Base-by-base conservation (phyloP, 345 rosid genomes). In the Viola odorata region DNA sequence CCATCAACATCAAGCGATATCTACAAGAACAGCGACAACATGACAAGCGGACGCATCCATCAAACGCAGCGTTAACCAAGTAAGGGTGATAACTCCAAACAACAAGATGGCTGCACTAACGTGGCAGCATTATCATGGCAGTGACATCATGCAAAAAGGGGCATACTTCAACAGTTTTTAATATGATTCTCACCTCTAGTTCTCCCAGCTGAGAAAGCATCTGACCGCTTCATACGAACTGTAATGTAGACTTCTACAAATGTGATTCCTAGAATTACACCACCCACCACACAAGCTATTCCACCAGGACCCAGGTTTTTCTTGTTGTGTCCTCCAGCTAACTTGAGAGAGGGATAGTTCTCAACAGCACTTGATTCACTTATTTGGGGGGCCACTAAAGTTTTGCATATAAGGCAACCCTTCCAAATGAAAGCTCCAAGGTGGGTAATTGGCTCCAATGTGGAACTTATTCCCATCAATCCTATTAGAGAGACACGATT, bases 381-480 rank as follows among this genome's bases (percentile, higher is more conserved):
- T 14, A 84, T 75, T n/a, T 64, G 90, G 95, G 39, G 76, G 89
- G 56, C 75, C 76, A 62, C 69, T 81, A 57, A 83, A 77, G 66
- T 87, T 87, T 58, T 80, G 67, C 37, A 54, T 58, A 64, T 57
- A 16, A 2, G 87, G 81, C 64, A 63, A 63, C 66, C 63, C 76
- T 14, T 74, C 80, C 77, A 70, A 74, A 54, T 97, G 97, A 73
- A 83, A 80, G 45, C 68, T 74, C 99, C 99, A 94, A 5, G 96
- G 84, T 50, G 86, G 83, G 68, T 84, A 77, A 71, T 76, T 79
- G 56, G 66, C 75, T 51, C 58, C 83, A 57, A 50, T 64, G 23
- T 87, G 75, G 73, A 94, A 94, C 52, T 56, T 62, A 75, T 90
- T 94, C 58, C 95, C 89, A 67, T 85, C 91, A 69, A 94, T 73